Conservation (phyloP, 1,284 basidiomycete species). For the Fomitiporia mediterranea region DNA sequence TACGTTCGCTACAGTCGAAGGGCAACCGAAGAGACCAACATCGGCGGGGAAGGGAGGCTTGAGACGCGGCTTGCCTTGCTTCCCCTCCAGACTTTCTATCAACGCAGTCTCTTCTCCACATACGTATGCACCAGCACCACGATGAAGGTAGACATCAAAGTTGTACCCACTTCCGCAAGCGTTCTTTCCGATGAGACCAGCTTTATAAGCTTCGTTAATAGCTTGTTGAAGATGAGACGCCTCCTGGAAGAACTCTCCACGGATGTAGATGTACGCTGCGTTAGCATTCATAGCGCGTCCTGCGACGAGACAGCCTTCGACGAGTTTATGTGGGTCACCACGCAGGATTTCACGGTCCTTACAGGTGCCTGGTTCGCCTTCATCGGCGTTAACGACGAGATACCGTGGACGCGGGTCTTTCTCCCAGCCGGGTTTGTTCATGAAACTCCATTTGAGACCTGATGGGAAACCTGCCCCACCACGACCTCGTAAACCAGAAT, state of each 20-base stretch:
- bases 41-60: constrained; percentile 99
- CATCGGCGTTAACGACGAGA: constrained; percentile 97
- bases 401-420: constrained; percentile 92
- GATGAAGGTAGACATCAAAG: constrained; percentile 97
- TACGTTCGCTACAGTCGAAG: constrained; percentile 96
- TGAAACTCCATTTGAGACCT: constrained; percentile 98
- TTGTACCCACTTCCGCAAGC: constrained; percentile 90
- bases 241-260: constrained; percentile 97
- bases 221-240: constrained; percentile 91
- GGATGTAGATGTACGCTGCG: constrained; percentile 98
- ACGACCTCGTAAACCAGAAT: constrained; percentile 92
- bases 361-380: constrained; percentile 98
- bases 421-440: constrained; percentile 99
- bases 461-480: constrained; percentile 98
- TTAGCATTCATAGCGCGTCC: constrained; percentile 98
- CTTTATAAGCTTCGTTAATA: constrained; percentile 92
- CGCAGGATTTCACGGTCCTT: constrained; percentile 98
- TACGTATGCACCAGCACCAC: constrained; percentile 97
- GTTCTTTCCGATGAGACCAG: constrained; percentile 89
- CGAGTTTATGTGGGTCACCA: constrained; percentile 96
- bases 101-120: constrained; percentile 98
- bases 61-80: constrained; percentile 96
- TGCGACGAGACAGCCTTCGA: constrained; percentile 96
- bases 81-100: constrained; percentile 95
- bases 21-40: constrained; percentile 95